Percentiles rank a stretch among this genome's conserved stretches.
These are phyloP conservation scores for Penicillium sp. DNA, from an alignment of 2,329 filamentous ascomycete species.

Conservation along the genomic window DNA sequence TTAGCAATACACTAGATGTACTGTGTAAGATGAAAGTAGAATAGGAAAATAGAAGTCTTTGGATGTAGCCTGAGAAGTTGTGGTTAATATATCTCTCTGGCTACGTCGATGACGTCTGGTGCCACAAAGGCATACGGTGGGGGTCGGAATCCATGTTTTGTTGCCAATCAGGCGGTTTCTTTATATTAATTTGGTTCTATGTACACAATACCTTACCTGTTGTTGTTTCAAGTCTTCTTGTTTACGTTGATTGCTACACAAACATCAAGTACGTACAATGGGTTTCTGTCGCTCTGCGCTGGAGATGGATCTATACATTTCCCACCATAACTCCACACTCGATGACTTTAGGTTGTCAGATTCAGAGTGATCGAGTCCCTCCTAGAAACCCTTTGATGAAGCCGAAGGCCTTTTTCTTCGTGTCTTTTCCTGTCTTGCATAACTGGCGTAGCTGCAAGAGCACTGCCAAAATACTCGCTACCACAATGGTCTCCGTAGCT, in stretches of 20 bases:
- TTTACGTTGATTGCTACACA: neutral
- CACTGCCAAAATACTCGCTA: no score
- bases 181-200: constrained; percentile 6
- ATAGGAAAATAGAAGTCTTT: neutral
- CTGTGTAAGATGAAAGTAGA: no score
- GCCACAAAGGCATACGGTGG: neutral
- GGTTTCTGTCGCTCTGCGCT: neutral
- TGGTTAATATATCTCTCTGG: constrained; percentile 4
- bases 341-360: no score
- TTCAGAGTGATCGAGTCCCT: no score
- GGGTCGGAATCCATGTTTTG: neutral
- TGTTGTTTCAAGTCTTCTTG: neutral
- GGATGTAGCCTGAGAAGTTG: neutral
- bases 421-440: no score
- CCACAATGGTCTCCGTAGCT: no score
- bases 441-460: no score
- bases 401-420: no score
- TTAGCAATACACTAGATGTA: neutral
- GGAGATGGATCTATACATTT: no score
- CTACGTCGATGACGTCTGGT: constrained; percentile 23
- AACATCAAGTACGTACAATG: no score
- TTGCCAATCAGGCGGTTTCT: neutral
- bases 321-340: no score
- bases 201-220: neutral
- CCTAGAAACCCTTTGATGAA: no score